Percentiles rank a stretch among this genome's conserved stretches.
Conservation (phyloP, 805 yeast species). For the Wickerhamiella azyma region DNA sequence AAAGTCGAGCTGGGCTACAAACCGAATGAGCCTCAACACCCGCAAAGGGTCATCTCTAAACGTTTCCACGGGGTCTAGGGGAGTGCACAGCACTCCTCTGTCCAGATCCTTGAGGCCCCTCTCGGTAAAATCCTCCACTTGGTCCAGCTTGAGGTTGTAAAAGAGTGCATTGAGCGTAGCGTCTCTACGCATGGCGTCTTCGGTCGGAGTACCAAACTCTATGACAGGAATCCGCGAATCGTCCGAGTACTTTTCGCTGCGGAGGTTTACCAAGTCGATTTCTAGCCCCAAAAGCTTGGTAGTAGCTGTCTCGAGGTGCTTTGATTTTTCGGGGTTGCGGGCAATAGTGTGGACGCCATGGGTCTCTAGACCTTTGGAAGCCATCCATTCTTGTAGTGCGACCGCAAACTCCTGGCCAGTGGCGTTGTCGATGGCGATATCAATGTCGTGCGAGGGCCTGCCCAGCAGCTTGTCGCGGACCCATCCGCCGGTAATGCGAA, state of each 20-base stretch:
- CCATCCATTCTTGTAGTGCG: conserved; percentile 39
- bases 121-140: conserved; percentile 76
- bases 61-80: conserved; percentile 71
- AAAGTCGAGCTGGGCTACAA: conserved; percentile 69
- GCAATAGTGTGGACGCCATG: conserved; percentile 62
- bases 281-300: conserved; percentile 74
- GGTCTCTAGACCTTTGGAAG: conserved; percentile 20
- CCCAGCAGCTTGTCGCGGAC: conserved; percentile 89
- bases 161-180: conserved; percentile 90
- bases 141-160: conserved; percentile 54
- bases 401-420: conserved; percentile 81
- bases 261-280: conserved; percentile 82
- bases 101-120: conserved; percentile 60
- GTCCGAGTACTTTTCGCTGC: conserved; percentile 74
- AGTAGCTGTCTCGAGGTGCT: conserved; percentile 94
- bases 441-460: conserved; percentile 69
- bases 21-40: conserved; percentile 70
- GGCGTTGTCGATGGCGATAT: conserved; percentile 72
- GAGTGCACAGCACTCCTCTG: conserved; percentile 68
- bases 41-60: conserved; percentile 90
- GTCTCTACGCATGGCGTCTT: conserved; percentile 87
- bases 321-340: conserved; percentile 87
- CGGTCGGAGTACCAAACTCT: conserved; percentile 74
- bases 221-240: conserved; percentile 78
- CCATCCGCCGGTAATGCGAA: conserved; percentile 96